Conservation (phyloP, 1,139 yeast genomes). For the Geotrichum phurueaensis region DNA sequence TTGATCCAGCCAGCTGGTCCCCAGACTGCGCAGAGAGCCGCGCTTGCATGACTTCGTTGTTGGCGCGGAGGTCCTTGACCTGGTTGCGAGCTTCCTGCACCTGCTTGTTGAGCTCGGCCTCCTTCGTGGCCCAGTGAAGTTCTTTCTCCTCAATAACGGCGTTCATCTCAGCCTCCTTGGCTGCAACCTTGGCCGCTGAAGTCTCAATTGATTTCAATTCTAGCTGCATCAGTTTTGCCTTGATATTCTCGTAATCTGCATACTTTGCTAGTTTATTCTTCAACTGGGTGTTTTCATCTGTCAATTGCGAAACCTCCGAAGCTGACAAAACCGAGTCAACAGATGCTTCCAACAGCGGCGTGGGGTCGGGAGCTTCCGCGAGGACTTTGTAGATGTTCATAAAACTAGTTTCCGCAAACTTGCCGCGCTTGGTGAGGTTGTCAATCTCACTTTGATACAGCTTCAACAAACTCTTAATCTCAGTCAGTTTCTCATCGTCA, state of each 20-base stretch:
- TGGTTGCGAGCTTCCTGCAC: slow-evolving; percentile 31
- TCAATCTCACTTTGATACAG: slow-evolving; percentile 87
- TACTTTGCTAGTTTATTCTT: slow-evolving; percentile 56
- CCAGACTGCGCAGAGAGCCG: slow-evolving; percentile 27
- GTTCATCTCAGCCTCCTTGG: slow-evolving; percentile 36
- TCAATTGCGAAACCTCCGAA: slow-evolving; percentile 49
- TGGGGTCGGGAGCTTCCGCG: slow-evolving; percentile 92
- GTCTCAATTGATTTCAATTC: slow-evolving; percentile 40
- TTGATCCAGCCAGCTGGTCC: slow-evolving; percentile 21
- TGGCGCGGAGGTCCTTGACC: slow-evolving; percentile 32
- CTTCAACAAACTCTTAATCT: slow-evolving; percentile 65
- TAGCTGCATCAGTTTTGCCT: slow-evolving; percentile 50
- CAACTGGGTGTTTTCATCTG: slow-evolving; percentile 49
- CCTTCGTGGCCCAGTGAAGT: slow-evolving; percentile 40
- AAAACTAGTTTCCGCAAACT: slow-evolving; percentile 65
- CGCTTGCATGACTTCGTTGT: slow-evolving; percentile 25
- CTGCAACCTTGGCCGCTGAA: slow-evolving; percentile 31
- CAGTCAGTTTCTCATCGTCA: slow-evolving; percentile 58
- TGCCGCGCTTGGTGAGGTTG: slow-evolving; percentile 67
- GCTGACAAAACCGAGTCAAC: slow-evolving; percentile 59
- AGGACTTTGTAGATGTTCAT: slow-evolving; percentile 67
- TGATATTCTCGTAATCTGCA: slow-evolving; percentile 76
- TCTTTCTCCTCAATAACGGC: slow-evolving; percentile 41
- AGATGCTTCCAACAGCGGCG: slow-evolving; percentile 68
- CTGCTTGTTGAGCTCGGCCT: slow-evolving; percentile 48